A percentile compares a stretch with the other conserved stretches of the same genome.
Evolutionary conservation across 208 protist genomes (phyloP).

Genomic region (Wallacemonas sp.): DNA sequence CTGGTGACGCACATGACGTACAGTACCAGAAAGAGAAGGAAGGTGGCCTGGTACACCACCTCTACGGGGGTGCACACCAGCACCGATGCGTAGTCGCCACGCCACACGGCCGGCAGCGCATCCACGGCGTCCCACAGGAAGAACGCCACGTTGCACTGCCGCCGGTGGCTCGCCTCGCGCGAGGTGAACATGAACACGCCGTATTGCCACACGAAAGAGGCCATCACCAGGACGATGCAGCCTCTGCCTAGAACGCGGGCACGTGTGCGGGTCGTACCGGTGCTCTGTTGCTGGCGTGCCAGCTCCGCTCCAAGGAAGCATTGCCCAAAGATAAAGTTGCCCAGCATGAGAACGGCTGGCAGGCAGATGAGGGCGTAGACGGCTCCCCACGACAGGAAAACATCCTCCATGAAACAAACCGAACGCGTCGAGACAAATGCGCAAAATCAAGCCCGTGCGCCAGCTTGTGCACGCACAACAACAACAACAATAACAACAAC

Average conservation of each 20-base stretch:
- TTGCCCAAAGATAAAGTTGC: constrained; percentile 65
- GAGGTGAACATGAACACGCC: constrained; percentile 45
- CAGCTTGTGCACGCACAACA: too few relatives aligned
- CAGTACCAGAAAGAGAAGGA: constrained; percentile 21
- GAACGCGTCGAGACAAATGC: not conserved
- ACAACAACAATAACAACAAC: too few relatives aligned
- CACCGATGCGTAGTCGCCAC: not conserved
- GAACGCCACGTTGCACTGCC: constrained; percentile 26
- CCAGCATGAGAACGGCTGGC: constrained; percentile 44
- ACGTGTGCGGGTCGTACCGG: constrained; percentile 13
- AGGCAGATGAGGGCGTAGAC: constrained; percentile 50
- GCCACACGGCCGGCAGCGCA: constrained; percentile 9
- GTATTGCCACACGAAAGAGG: constrained; percentile 63
- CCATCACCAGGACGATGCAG: constrained; percentile 26
- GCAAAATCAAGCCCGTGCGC: too few relatives aligned
- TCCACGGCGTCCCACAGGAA: constrained; percentile 37
- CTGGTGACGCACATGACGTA: constrained; percentile 47
- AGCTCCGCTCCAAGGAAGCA: constrained; percentile 60
- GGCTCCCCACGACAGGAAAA: constrained; percentile 48
- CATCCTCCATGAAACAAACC: constrained; percentile 14
- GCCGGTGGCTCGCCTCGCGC: not conserved
- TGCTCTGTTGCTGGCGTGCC: constrained; percentile 23
- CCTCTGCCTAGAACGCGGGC: constrained; percentile 25
- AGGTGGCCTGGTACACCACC: constrained; percentile 23
- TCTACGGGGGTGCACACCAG: constrained; percentile 23